These are phyloP conservation scores for Fomitopsis pinicola DNA, from an alignment of 1,284 basidiomycete species.

Conservation along the genomic window DNA sequence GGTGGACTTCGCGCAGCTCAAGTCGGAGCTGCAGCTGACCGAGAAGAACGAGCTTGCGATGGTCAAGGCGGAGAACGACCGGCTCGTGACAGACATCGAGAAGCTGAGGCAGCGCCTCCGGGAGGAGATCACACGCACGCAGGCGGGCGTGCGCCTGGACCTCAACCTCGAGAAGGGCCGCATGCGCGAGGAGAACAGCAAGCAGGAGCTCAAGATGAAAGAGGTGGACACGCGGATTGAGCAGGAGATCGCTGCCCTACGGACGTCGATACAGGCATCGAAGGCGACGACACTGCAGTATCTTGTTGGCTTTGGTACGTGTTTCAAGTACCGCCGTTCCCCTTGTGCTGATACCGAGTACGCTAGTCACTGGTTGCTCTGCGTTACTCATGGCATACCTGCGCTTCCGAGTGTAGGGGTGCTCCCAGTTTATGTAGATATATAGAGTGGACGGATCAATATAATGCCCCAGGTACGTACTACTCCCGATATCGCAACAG, in stretches of 20 bases:
- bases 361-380: conserved; percentile 81
- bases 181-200: conserved; percentile 89
- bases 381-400: conserved; percentile 84
- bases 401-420: conserved; percentile 50
- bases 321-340: not conserved
- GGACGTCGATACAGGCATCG: conserved; percentile 89
- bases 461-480: not conserved
- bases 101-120: conserved; percentile 93
- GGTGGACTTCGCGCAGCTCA: conserved; percentile 96
- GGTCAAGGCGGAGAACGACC: conserved; percentile 95
- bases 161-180: conserved; percentile 96
- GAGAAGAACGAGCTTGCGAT: conserved; percentile 97
- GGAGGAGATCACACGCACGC: conserved; percentile 89
- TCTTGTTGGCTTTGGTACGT: conserved; percentile 77
- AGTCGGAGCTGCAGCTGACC: conserved; percentile 93
- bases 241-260: conserved; percentile 88
- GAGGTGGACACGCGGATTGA: conserved; percentile 98
- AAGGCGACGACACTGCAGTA: conserved; percentile 87
- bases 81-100: conserved; percentile 89
- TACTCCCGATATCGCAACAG: not conserved
- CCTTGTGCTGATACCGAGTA: not conserved
- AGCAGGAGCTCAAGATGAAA: conserved; percentile 95
- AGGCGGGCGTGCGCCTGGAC: conserved; percentile 92
- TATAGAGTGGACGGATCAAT: not conserved
- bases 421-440: not conserved